Base-by-base conservation (phyloP, 73 alveolate species). In the Paramecium pentaurelia region DNA sequence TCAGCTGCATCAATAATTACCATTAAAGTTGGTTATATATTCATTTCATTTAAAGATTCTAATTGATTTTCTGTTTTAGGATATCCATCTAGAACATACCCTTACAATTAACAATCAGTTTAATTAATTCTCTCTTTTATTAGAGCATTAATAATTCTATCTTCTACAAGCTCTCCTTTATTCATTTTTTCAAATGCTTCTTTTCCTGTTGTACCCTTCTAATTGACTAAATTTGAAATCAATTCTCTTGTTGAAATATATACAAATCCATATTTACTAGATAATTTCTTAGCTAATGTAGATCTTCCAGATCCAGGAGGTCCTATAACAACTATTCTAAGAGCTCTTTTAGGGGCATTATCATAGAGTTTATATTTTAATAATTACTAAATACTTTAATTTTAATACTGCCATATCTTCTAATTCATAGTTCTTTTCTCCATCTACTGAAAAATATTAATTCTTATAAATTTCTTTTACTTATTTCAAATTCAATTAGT, bases 301-400 rank as follows among this genome's bases (percentile, higher is more conserved):
- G 97, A 92, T 88, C 98, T 97, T 8, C 99, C 99, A 12, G 96
- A 87, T 25, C 99, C 99, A 45, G 99, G 99, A 28, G 99, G 99
- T 16, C 99, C 99, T 7, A 97, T 92, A 10, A 98, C 68, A 49
- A 98, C 83, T 22, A 98, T 97, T 86, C 98, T 94, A 20, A 99
- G 99, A 7, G 99, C 99, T 92, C 97, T 96, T 58, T 97, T 89
- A 12, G 99, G 99, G 18, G 97, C 99, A 60, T 93, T 97, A 77
- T 95, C 58, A 86, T 93, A 94, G 20, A 92, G 86, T 90, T 96
- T 95, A 58, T 93, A 92, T 71, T 86, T 95, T 36, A 96, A 64
- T 27, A 94, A 86, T 83, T 96, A 86, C 77, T 94, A 95, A 5
- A 54, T 54, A 54, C 18, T n/a, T 25, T 93, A 89, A 47, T 88